Percentiles rank a stretch among this genome's conserved stretches.
Evolutionary conservation across 495 filamentous ascomycete genomes (phyloP).

Genomic region (Penicillium lividum): DNA sequence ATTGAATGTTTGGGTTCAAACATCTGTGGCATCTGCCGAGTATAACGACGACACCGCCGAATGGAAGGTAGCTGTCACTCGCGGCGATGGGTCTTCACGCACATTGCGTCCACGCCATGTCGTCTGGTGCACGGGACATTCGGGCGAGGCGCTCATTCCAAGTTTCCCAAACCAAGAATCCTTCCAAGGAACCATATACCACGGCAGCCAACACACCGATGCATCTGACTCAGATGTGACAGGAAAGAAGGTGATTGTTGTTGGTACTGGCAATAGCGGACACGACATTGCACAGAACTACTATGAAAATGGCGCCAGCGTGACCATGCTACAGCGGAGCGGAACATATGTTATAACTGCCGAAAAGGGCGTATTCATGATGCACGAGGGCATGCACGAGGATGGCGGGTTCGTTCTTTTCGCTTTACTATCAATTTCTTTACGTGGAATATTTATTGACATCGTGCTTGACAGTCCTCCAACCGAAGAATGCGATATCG

Average conservation of each 20-base stretch:
- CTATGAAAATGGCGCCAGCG: slow-evolving; percentile 70
- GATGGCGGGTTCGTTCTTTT: slow-evolving; percentile 49
- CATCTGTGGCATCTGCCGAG: slow-evolving; percentile 48
- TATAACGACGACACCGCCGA: slow-evolving; percentile 54
- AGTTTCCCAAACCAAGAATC: slow-evolving; percentile 43
- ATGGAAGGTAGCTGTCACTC: slow-evolving; percentile 62
- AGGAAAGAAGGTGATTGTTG: slow-evolving; percentile 72
- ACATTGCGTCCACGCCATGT: slow-evolving; percentile 48
- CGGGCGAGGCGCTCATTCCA: slow-evolving; percentile 50
- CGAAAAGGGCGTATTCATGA: slow-evolving; percentile 57
- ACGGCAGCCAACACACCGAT: slow-evolving; percentile 44
- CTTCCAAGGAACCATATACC: slow-evolving; percentile 51
- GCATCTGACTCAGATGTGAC: slow-evolving; percentile 37
- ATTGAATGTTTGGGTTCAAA: slow-evolving; percentile 70
- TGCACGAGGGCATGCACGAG: slow-evolving; percentile 59
- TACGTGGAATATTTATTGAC: neutral
- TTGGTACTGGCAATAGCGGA: slow-evolving; percentile 81
- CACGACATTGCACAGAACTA: slow-evolving; percentile 85
- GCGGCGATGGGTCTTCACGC: slow-evolving; percentile 42
- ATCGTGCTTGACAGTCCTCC: slow-evolving; percentile 26
- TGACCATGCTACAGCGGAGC: slow-evolving; percentile 78
- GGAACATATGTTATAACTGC: slow-evolving; percentile 72
- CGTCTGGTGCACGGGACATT: slow-evolving; percentile 53
- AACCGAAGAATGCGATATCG: slow-evolving; percentile 65
- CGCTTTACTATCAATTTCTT: neutral